Percentiles rank a stretch among this genome's conserved stretches.
phyloP scores from a whole-genome alignment of 2,329 filamentous ascomycete genomes.

The Exophiala aquamarina region DNA sequence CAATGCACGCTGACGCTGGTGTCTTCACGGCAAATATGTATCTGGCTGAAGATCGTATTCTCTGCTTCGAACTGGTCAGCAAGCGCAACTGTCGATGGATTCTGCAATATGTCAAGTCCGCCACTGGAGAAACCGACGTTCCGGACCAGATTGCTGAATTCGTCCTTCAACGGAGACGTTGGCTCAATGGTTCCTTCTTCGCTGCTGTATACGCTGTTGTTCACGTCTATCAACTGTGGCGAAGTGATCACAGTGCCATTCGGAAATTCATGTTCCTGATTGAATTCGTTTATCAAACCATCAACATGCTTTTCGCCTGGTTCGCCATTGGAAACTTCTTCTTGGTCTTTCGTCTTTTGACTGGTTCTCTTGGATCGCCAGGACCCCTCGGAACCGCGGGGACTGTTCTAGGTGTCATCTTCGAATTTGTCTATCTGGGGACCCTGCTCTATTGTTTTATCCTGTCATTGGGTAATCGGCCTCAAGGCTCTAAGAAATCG shows the following conservation, averaged over 20 bases:
- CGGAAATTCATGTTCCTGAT: constrained; percentile 88
- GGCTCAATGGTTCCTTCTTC: constrained; percentile 98
- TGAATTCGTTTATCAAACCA: constrained; percentile 90
- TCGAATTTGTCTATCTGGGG: constrained; percentile 93
- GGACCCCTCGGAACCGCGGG: constrained; percentile 74
- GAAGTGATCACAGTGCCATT: constrained; percentile 82
- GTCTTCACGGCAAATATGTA: constrained; percentile 90
- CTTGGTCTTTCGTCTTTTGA: constrained; percentile 95
- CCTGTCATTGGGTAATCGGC: constrained; percentile 87
- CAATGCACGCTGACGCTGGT: constrained; percentile 89
- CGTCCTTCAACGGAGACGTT: constrained; percentile 94
- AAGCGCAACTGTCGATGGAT: constrained; percentile 98
- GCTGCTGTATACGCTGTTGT: constrained; percentile 92
- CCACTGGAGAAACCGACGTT: constrained; percentile 94
- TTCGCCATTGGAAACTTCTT: constrained; percentile 99
- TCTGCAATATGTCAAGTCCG: constrained; percentile 96
- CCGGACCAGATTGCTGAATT: constrained; percentile 92
- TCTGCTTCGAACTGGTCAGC: constrained; percentile 77
- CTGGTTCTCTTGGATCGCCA: constrained; percentile 71
- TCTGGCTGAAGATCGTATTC: constrained; percentile 51
- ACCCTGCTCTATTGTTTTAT: constrained; percentile 94
- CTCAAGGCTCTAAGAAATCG: constrained; percentile 86
- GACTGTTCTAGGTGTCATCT: constrained; percentile 79
- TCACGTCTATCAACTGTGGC: constrained; percentile 95
- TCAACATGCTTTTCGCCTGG: constrained; percentile 98